Evolutionary conservation across 2,329 filamentous ascomycete genomes (phyloP).

Genomic region (Tolypocladium endophyticum): DNA sequence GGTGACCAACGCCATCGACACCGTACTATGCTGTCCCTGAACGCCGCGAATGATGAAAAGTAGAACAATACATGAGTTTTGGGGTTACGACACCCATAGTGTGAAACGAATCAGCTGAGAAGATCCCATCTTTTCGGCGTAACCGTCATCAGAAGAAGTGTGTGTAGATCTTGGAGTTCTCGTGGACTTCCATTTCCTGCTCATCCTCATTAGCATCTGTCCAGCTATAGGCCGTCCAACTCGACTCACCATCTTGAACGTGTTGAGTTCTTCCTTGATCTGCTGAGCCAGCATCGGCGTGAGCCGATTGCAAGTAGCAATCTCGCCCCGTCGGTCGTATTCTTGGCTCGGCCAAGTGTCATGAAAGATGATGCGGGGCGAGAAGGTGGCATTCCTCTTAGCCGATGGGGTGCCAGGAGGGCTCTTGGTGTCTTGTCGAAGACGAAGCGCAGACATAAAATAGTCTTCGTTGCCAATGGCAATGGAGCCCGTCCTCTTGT

Average conservation of each 20-base stretch:
- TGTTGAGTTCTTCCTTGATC: slow-evolving; percentile 98
- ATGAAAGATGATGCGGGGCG: slow-evolving; percentile 85
- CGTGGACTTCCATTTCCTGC: slow-evolving; percentile 99
- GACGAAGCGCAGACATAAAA: slow-evolving; percentile 67
- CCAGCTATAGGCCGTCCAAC: background rate
- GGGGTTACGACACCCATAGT: slow-evolving; percentile 11
- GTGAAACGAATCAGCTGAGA: slow-evolving; percentile 16
- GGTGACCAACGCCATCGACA: slow-evolving; percentile 41
- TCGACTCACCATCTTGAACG: slow-evolving; percentile 73
- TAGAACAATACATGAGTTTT: slow-evolving; percentile 36
- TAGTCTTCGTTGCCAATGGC: slow-evolving; percentile 79
- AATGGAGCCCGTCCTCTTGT: slow-evolving; percentile 58
- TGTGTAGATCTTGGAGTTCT: slow-evolving; percentile 97
- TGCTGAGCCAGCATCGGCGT: slow-evolving; percentile 97
- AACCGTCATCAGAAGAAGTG: slow-evolving; percentile 83
- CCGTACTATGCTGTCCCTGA: slow-evolving; percentile 48
- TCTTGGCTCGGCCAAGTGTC: slow-evolving; percentile 95
- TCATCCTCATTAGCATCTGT: slow-evolving; percentile 23
- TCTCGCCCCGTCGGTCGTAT: slow-evolving; percentile 90
- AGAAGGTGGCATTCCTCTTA: slow-evolving; percentile 65
- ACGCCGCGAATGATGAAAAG: slow-evolving; percentile 40
- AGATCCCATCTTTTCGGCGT: slow-evolving; percentile 9
- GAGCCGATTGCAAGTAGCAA: slow-evolving; percentile 94
- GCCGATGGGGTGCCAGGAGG: slow-evolving; percentile 63
- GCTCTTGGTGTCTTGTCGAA: slow-evolving; percentile 69